Evolutionary conservation across 768 basidiomycete species (phyloP).

Genomic region (Collybiopsis confluens): DNA sequence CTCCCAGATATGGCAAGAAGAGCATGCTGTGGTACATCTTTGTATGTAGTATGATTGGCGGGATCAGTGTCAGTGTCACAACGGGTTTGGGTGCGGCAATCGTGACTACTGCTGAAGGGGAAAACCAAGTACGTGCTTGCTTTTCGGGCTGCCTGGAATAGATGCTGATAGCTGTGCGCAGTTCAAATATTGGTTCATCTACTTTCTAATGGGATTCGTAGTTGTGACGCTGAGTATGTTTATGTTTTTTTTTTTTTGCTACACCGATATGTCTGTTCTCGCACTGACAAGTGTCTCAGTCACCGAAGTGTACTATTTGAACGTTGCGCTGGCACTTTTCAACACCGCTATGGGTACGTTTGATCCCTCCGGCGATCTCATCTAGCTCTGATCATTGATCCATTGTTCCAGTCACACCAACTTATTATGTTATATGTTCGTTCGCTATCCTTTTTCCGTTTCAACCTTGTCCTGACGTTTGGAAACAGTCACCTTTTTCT

Average conservation of each 20-base stretch:
- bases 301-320: constrained; percentile 92
- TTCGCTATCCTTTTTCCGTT: neutral
- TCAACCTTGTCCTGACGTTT: constrained; percentile 3
- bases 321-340: constrained; percentile 93
- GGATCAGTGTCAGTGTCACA: constrained; percentile 90
- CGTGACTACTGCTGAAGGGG: constrained; percentile 68
- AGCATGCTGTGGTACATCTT: constrained; percentile 95
- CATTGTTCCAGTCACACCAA: constrained; percentile 63
- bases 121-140: constrained; percentile 61
- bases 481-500: constrained; percentile 70
- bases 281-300: constrained; percentile 37
- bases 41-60: constrained; percentile 96
- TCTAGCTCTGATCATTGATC: constrained; percentile 13
- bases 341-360: constrained; percentile 79
- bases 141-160: neutral
- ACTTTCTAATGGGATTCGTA: constrained; percentile 83
- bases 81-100: constrained; percentile 92
- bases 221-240: constrained; percentile 71
- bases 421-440: constrained; percentile 83
- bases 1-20: constrained; percentile 83
- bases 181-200: constrained; percentile 92
- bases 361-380: neutral
- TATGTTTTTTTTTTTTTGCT: neutral
- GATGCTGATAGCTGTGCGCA: constrained; percentile 26
- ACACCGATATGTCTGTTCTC: neutral